Percentiles rank a stretch among this genome's conserved stretches.
These are phyloP conservation scores for Aureobasidium sp. DNA, from an alignment of 2,329 filamentous ascomycete genomes.

Conservation along the genomic window DNA sequence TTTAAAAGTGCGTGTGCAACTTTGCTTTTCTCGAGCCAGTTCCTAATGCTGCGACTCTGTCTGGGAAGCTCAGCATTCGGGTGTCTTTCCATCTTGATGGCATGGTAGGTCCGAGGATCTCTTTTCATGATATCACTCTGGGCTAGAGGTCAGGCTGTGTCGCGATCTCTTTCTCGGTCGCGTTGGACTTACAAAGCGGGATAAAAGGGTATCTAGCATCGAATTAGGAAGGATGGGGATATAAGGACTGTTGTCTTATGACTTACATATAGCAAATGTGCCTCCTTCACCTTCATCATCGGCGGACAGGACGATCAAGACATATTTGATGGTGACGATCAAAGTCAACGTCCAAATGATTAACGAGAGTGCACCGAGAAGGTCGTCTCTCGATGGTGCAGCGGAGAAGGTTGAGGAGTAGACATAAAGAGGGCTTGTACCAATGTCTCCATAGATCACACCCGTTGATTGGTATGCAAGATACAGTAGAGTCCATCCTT, in stretches of 20 bases:
- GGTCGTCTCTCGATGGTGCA: constrained; percentile 49
- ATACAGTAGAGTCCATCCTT: constrained; percentile 21
- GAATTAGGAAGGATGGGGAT: neutral
- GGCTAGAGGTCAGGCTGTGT: neutral
- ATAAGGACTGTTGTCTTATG: neutral
- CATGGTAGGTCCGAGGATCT: constrained; percentile 50
- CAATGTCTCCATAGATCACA: constrained; percentile 65
- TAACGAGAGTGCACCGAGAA: constrained; percentile 59
- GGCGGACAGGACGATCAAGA: constrained; percentile 57
- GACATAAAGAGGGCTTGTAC: constrained; percentile 61
- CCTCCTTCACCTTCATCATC: constrained; percentile 67
- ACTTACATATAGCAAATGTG: constrained; percentile 53
- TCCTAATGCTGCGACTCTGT: constrained; percentile 47
- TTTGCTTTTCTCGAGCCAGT: constrained; percentile 50
- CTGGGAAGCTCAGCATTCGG: constrained; percentile 49
- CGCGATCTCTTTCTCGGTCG: neutral
- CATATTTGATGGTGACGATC: constrained; percentile 64
- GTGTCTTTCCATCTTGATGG: constrained; percentile 54
- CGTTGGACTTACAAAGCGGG: constrained; percentile 44
- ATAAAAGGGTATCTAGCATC: constrained; percentile 47
- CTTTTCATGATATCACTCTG: constrained; percentile 52
- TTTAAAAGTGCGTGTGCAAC: constrained; percentile 50
- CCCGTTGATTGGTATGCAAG: constrained; percentile 59
- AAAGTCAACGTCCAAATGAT: constrained; percentile 63
- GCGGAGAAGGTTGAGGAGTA: constrained; percentile 58